Percentiles rank a stretch among this genome's conserved stretches.
These are phyloP conservation scores for Marchantia paleacea DNA, from an alignment of 225 moss, liverwort and hornwort species.

Conservation along the genomic window DNA sequence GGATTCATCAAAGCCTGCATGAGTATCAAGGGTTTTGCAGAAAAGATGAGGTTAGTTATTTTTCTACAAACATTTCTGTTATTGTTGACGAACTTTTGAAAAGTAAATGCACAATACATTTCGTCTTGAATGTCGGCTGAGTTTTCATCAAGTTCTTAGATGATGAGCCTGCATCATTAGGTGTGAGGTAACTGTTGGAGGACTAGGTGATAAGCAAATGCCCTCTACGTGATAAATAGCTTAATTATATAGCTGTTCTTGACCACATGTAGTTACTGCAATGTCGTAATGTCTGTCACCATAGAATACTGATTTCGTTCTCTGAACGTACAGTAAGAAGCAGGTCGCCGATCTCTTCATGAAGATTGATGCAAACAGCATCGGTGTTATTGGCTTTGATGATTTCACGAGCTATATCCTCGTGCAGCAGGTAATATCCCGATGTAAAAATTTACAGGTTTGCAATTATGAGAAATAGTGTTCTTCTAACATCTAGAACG, in stretches of 20 bases:
- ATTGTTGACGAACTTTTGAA: background rate
- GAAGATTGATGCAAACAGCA: slow-evolving; percentile 79
- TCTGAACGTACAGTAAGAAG: slow-evolving; percentile 45
- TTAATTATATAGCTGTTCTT: too few relatives aligned
- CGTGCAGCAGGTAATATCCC: slow-evolving; percentile 59
- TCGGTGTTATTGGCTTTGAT: slow-evolving; percentile 66
- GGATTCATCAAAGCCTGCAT: slow-evolving; percentile 64
- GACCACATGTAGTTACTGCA: background rate
- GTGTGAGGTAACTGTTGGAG: too few relatives aligned
- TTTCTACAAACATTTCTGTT: background rate
- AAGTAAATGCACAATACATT: background rate
- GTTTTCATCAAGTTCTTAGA: background rate
- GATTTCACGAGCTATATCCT: slow-evolving; percentile 86
- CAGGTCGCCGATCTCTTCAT: slow-evolving; percentile 73
- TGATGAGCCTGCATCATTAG: too few relatives aligned
- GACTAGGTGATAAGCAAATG: too few relatives aligned
- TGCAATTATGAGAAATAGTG: background rate
- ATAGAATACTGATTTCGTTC: background rate
- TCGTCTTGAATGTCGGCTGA: background rate
- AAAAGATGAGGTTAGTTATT: slow-evolving; percentile 55
- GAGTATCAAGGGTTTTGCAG: slow-evolving; percentile 58
- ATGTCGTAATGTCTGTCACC: background rate
- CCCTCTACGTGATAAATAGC: too few relatives aligned
- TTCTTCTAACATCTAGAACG: background rate
- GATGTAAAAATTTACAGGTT: background rate